Evolutionary conservation across 2,329 filamentous ascomycete species (phyloP), one percentile per base, ranked within the genome.

Genomic region (Fusarium compactum): DNA sequence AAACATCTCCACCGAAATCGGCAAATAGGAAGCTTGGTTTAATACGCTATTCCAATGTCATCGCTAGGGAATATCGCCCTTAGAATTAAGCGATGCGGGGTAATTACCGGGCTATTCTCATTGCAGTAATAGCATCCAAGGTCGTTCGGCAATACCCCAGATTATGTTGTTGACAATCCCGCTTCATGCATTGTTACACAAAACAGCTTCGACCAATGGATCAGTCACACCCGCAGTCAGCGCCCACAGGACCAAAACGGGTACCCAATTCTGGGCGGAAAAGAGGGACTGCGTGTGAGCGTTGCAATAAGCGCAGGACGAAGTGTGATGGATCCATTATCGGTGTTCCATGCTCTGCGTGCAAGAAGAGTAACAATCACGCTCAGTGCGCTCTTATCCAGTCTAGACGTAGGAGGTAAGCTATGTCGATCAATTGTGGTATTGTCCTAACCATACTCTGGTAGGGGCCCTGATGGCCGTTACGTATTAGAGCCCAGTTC

Each of bases 261-360:
- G 6, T 8, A 3, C 14, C 29, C 2, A 47, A 63, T 6, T 27
- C 41, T 5, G 48, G 43, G 0, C 25, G 18, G 4, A 64, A 63
- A n/a, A 63, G 61, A 63, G 51, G 58, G 0, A 56, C 34, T 3
- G 58, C 48, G 0, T 48, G 58, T 12, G 58, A 48, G 8, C 34
- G 61, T 4, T 64, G 50, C 11, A 64, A 63, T 22, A 62, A 38
- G 10, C 29, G 48, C 1, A 38, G 58, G 27, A 64, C 48, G 6
- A 63, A 64, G 15, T 64, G 58, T 5, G 58, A 64, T 25, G 47
- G 58, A 1, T 63, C 48, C 1, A 14, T 47, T 0, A 30, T n/a
- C 5, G 58, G 58, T 5, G 43, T 63, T 2, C 58, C 58, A 0
- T 63, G 60, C 6, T 56, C 41, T 2, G n/a, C 41, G 1, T 63